Evolutionary conservation across 306 rosid genomes (phyloP).

Genomic region (Corylus avellana): DNA sequence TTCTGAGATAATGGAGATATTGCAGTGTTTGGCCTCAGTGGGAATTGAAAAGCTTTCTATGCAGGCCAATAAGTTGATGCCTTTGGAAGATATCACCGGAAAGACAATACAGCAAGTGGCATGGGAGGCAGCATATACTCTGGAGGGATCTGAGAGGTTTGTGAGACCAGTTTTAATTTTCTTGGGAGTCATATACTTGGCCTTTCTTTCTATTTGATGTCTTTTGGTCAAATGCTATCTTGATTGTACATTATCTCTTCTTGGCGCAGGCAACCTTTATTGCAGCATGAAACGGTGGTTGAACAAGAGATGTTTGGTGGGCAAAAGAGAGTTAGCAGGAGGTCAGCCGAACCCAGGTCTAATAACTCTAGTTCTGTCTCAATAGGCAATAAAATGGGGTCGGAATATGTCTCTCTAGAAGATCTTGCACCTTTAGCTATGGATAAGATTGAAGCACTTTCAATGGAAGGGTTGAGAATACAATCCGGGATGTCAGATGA

Average conservation of each 20-base stretch:
- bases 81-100: constrained; percentile 88
- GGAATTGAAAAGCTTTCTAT: constrained; percentile 94
- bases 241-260: constrained; percentile 20
- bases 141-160: constrained; percentile 65
- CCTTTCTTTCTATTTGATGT: constrained; percentile 6
- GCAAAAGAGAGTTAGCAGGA: constrained; percentile 36
- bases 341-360: constrained; percentile 39
- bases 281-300: constrained; percentile 47
- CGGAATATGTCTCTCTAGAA: constrained; percentile 73
- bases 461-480: constrained; percentile 87
- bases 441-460: constrained; percentile 93
- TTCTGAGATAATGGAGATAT: constrained; percentile 72
- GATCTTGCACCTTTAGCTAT: constrained; percentile 90
- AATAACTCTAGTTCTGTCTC: constrained; percentile 38
- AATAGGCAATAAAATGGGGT: constrained; percentile 38
- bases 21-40: constrained; percentile 71
- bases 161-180: constrained; percentile 26
- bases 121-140: constrained; percentile 67
- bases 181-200: constrained; percentile 8
- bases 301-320: constrained; percentile 35
- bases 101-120: constrained; percentile 91
- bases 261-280: constrained; percentile 50
- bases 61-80: constrained; percentile 91
- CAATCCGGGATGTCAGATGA: constrained; percentile 81
- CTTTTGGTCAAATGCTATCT: constrained; percentile 9